Percentiles rank a stretch among this genome's conserved stretches.
phyloP scores from a whole-genome alignment of 73 alveolate species.

The Paramecium caudatum region DNA sequence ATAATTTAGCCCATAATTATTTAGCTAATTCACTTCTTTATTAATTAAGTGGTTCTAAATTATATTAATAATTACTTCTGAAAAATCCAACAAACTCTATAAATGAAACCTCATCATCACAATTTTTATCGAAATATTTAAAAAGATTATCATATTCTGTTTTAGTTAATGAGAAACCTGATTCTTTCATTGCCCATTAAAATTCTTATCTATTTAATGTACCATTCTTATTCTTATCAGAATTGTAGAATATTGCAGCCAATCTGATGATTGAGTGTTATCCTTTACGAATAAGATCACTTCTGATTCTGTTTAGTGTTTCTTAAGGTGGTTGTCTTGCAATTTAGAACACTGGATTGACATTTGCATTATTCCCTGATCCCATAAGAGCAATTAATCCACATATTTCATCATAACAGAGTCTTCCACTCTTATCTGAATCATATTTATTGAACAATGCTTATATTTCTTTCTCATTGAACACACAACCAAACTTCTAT shows the following conservation, averaged over 20 bases:
- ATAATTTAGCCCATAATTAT: slow-evolving; percentile 30
- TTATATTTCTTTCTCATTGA: slow-evolving; percentile 81
- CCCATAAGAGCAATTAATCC: slow-evolving; percentile 86
- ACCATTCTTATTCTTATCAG: slow-evolving; percentile 75
- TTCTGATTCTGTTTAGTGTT: slow-evolving; percentile 79
- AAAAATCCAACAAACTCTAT: slow-evolving; percentile 70
- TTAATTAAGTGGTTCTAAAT: slow-evolving; percentile 3
- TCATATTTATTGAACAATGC: slow-evolving; percentile 87
- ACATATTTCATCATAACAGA: slow-evolving; percentile 89
- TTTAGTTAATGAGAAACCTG: slow-evolving; percentile 82
- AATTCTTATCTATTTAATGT: slow-evolving; percentile 79
- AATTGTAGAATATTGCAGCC: slow-evolving; percentile 76
- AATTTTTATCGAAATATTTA: slow-evolving; percentile 83
- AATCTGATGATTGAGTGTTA: slow-evolving; percentile 83
- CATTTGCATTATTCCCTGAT: slow-evolving; percentile 89
- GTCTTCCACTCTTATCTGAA: slow-evolving; percentile 82
- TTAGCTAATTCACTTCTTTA: slow-evolving; percentile 7
- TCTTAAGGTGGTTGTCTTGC: slow-evolving; percentile 82
- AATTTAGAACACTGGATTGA: slow-evolving; percentile 86
- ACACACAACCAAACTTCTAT: slow-evolving; percentile 85
- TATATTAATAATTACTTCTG: slow-evolving; percentile 8
- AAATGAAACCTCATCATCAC: slow-evolving; percentile 79
- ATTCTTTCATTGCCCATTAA: slow-evolving; percentile 86
- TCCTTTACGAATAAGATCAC: slow-evolving; percentile 82
- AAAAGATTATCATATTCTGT: slow-evolving; percentile 85